Evolutionary conservation across 257 asterid species (phyloP), one percentile per base, ranked within the genome.

Genomic region (Ballota nigra): DNA sequence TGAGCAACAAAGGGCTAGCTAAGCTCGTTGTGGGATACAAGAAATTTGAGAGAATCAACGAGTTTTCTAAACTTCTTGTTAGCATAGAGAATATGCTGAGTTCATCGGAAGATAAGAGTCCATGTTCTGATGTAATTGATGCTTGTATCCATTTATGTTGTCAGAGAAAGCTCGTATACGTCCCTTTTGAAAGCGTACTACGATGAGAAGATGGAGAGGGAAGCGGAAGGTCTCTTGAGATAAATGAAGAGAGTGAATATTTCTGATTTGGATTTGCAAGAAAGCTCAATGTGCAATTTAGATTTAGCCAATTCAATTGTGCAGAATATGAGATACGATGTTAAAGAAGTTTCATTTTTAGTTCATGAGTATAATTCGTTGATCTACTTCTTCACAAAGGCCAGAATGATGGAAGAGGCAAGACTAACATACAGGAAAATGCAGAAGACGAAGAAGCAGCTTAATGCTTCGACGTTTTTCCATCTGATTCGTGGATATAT

Each of bases 361-460:
- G 79, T 88, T 52, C 81, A 79, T 33, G 86, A 85, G 75, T 76
- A 82, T 5, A 89, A 91, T 77, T 85, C 95, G 18, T 89, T 97
- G 18, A 84, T 91, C 68, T 87, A 84, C 88, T 89, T 85, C 84
- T 94, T 91, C 78, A 74, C 87, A 65, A 91, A 84, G 84, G 96
- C 97, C 63, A 84, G 81, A 74, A 91, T 94, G 99, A 80, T 88
- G 40, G 96, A 72, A 77, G 98, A 94, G 77, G 97, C 96, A 51
- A 33, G 73, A 72, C 77, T 70, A 73, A 76, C 96, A 34, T 91
- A 94, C 81, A 79, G 85, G 4, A 91, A 82, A 74, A 86, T 94
- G 92, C 92, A 79, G 20, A 84, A 80, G 79, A 80, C 56, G 88
- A 94, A 84, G 74, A 70, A 89, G 78, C 82, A 76, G 23, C 95